Percentiles rank a stretch among this genome's conserved stretches.
These are phyloP conservation scores for Hanseniaspora singularis DNA, from an alignment of 805 yeast species.

Conservation along the genomic window DNA sequence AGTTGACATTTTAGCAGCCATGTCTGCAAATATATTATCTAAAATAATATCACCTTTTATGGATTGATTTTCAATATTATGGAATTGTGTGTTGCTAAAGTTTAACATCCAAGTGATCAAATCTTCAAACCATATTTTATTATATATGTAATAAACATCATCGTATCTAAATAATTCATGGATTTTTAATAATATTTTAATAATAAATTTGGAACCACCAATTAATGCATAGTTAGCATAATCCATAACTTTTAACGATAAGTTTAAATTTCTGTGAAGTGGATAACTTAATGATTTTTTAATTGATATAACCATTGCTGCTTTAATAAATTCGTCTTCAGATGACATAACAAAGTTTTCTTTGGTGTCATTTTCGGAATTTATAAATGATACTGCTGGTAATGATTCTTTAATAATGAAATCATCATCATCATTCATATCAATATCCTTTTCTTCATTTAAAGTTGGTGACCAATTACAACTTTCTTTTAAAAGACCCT, in stretches of 20 bases:
- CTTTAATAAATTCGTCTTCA: conserved; percentile 33
- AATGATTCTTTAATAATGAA: conserved; percentile 14
- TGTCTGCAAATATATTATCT: conserved; percentile 35
- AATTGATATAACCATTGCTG: conserved; percentile 47
- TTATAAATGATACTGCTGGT: no score
- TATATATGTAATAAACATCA: conserved; percentile 75
- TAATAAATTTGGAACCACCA: conserved; percentile 56
- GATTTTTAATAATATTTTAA: conserved; percentile 46
- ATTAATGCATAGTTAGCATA: conserved; percentile 56
- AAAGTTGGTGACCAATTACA: conserved; percentile 9
- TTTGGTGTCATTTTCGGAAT: background rate
- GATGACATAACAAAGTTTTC: background rate
- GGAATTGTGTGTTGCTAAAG: conserved; percentile 44
- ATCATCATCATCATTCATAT: conserved; percentile 16
- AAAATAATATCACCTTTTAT: conserved; percentile 2
- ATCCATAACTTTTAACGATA: conserved; percentile 55
- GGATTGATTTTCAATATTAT: conserved; percentile 32
- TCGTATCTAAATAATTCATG: conserved; percentile 70
- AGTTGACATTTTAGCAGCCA: conserved; percentile 38
- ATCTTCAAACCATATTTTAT: conserved; percentile 65
- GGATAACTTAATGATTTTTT: conserved; percentile 74
- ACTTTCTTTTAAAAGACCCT: conserved; percentile 13
- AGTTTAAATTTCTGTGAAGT: conserved; percentile 55
- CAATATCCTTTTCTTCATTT: conserved; percentile 18
- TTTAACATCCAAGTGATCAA: conserved; percentile 59